These are phyloP conservation scores for Dictyostelium intermedium DNA, from an alignment of 78 protist genomes.

Conservation along the genomic window DNA sequence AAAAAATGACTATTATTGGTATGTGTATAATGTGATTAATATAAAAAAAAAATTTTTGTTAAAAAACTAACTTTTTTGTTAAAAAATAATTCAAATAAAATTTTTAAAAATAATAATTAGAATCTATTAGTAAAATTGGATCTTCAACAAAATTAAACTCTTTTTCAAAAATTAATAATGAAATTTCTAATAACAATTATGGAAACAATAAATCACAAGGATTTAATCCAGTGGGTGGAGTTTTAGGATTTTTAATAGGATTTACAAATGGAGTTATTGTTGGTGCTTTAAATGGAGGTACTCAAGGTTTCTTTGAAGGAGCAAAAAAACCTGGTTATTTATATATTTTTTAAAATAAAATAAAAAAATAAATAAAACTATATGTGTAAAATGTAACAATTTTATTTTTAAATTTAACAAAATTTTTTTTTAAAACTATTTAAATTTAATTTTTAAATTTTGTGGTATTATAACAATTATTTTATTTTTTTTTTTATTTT, in stretches of 20 bases:
- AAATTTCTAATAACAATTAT: background rate
- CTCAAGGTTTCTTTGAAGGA: background rate
- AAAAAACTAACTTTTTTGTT: background rate
- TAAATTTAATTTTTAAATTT: too few relatives aligned
- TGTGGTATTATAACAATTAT: too few relatives aligned
- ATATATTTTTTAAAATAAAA: background rate
- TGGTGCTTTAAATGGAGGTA: background rate
- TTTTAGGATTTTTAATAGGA: background rate
- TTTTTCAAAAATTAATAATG: background rate
- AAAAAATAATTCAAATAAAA: too few relatives aligned
- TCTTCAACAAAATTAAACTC: background rate
- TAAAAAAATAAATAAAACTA: background rate
- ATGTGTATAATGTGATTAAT: too few relatives aligned
- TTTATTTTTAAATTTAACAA: too few relatives aligned
- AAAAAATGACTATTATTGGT: background rate
- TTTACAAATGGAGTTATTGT: background rate
- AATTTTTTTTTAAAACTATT: too few relatives aligned
- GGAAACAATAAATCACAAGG: background rate
- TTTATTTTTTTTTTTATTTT: too few relatives aligned
- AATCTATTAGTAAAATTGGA: background rate
- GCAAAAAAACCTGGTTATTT: background rate
- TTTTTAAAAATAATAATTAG: background rate
- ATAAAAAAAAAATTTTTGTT: too few relatives aligned
- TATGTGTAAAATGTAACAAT: too few relatives aligned
- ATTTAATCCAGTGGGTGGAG: background rate